phyloP scores from a whole-genome alignment of 1,284 basidiomycete genomes.

The Melampsora americana region DNA sequence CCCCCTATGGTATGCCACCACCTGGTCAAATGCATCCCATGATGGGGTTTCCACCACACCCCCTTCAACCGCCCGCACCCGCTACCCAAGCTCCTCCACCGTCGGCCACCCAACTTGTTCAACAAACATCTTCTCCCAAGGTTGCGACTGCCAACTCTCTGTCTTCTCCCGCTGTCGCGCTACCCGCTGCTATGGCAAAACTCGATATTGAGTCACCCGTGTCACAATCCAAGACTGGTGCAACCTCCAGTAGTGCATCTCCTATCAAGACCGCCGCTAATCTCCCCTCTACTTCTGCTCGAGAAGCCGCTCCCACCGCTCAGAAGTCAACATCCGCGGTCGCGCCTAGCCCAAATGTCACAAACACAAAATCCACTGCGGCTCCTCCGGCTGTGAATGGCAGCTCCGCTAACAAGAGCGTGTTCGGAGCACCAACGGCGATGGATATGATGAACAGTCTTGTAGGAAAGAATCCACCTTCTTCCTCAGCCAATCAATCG shows the following conservation, averaged over 20 bases:
- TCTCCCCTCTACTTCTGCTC: too few species aligned
- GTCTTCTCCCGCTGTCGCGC: constrained; percentile 2
- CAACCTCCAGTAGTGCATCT: not conserved
- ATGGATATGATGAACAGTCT: constrained; percentile 36
- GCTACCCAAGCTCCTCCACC: not conserved
- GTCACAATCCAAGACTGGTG: constrained; percentile 5
- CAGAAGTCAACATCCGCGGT: constrained; percentile 8
- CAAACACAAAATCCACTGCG: not conserved
- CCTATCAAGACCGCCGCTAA: too few species aligned
- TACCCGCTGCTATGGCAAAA: not conserved
- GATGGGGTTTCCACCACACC: constrained; percentile 38
- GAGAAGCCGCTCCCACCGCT: not conserved
- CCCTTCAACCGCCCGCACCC: constrained; percentile 11
- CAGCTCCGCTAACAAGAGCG: not conserved
- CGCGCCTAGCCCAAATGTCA: not conserved
- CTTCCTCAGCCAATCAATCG: too few species aligned
- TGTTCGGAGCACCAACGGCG: constrained; percentile 24
- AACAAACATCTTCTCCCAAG: not conserved
- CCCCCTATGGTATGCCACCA: constrained; percentile 33
- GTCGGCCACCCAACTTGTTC: not conserved
- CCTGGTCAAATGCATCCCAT: constrained; percentile 40
- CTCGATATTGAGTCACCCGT: not conserved
- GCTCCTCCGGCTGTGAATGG: not conserved
- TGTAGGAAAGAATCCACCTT: constrained; percentile 9
- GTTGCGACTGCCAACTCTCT: constrained; percentile 3